Conservation (phyloP, 1,284 basidiomycete species). For the Trametes hirsuta region DNA sequence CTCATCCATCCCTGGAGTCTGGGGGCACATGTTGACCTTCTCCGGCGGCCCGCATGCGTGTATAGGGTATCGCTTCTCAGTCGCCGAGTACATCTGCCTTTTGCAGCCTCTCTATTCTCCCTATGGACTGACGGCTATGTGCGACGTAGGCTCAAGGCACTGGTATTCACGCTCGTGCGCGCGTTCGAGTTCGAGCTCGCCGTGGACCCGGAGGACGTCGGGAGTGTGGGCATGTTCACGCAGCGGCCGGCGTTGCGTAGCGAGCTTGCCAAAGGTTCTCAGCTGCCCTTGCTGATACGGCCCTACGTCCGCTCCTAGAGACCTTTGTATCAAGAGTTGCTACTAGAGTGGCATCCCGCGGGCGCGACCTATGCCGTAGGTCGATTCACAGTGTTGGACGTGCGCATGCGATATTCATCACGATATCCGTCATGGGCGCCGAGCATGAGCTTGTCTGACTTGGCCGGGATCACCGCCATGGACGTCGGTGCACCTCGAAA, state of each 20-base stretch:
- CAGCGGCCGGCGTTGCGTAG: slow-evolving; percentile 14
- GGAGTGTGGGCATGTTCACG: slow-evolving; percentile 16
- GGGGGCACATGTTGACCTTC: slow-evolving; percentile 61
- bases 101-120: slow-evolving; percentile 46
- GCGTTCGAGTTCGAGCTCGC: slow-evolving; percentile 59
- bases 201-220: slow-evolving; percentile 38
- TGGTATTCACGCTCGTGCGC: slow-evolving; percentile 60
- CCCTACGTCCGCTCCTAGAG: neutral
- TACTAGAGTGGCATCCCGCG: neutral
- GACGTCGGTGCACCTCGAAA: too few species aligned
- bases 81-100: slow-evolving; percentile 55
- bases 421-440: too few species aligned
- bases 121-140: neutral
- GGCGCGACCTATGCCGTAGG: too few species aligned
- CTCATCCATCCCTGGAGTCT: slow-evolving; percentile 55
- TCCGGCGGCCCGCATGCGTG: slow-evolving; percentile 61
- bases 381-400: too few species aligned
- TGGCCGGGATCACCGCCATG: too few species aligned
- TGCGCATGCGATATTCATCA: too few species aligned
- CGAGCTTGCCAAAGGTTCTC: slow-evolving; percentile 12
- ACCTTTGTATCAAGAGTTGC: neutral
- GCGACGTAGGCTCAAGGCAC: slow-evolving; percentile 47
- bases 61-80: slow-evolving; percentile 71
- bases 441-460: too few species aligned
- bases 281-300: slow-evolving; percentile 15